Evolutionary conservation across 352 stramenopile genomes (phyloP).

Genomic region (Globisporangium camurandrum): DNA sequence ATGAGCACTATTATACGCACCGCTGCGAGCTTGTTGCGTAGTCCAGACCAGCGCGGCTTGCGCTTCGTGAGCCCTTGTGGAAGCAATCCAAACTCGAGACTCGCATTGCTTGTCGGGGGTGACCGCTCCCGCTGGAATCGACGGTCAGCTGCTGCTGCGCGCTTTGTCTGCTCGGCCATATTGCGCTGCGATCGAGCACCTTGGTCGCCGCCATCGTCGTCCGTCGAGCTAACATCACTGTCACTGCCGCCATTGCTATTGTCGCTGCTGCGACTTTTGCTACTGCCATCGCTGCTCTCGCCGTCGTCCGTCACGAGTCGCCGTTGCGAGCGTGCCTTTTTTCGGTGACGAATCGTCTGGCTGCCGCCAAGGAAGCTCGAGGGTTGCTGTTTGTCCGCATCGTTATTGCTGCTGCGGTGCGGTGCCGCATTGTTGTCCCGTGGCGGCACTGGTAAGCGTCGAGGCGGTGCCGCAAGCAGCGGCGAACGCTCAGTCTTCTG

Average conservation of each 20-base stretch:
- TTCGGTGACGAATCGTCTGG: slow-evolving; percentile 8
- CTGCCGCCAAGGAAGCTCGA: slow-evolving; percentile 5
- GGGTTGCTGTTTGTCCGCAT: not conserved
- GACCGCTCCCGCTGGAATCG: slow-evolving; percentile 7
- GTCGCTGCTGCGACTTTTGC: slow-evolving; percentile 4
- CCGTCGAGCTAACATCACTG: not conserved
- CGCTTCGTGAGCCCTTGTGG: slow-evolving; percentile 17
- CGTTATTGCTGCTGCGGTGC: not conserved
- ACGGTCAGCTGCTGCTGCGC: slow-evolving; percentile 3
- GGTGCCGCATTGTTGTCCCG: not conserved
- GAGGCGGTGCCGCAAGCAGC: not conserved
- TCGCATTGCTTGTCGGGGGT: slow-evolving; percentile 7
- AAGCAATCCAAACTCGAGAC: not conserved
- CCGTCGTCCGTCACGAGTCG: not conserved
- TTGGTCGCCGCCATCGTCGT: slow-evolving; percentile 6
- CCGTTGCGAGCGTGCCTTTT: slow-evolving; percentile 8
- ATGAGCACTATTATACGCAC: slow-evolving; percentile 8
- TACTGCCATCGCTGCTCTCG: not conserved
- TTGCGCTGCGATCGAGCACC: slow-evolving; percentile 4
- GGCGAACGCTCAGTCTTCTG: slow-evolving; percentile 6
- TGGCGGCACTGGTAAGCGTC: not conserved
- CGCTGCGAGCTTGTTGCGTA: slow-evolving; percentile 22
- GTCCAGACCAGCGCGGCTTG: slow-evolving; percentile 29
- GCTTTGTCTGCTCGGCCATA: not conserved
- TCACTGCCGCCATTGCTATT: slow-evolving; percentile 4